Evolutionary conservation across 495 filamentous ascomycete species (phyloP).

Genomic region (Penicillium paxilli): DNA sequence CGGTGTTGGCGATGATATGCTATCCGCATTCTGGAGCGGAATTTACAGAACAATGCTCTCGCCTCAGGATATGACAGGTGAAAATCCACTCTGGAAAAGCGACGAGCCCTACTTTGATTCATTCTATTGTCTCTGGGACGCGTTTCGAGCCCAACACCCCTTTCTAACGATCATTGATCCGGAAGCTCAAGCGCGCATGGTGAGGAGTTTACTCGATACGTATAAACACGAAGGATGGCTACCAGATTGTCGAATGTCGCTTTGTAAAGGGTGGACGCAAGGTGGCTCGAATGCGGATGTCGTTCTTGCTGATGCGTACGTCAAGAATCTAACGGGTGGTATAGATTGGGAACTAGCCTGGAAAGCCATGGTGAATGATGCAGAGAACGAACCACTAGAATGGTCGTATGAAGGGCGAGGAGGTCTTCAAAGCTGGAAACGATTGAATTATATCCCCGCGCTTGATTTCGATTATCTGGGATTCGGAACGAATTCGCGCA

Average conservation of each 20-base stretch:
- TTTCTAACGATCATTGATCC: slow-evolving; percentile 72
- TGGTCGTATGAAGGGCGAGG: slow-evolving; percentile 73
- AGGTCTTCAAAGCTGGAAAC: slow-evolving; percentile 68
- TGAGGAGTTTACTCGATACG: slow-evolving; percentile 69
- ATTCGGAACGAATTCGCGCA: slow-evolving; percentile 69
- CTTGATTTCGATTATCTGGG: slow-evolving; percentile 70
- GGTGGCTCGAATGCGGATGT: slow-evolving; percentile 79
- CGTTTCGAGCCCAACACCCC: slow-evolving; percentile 68
- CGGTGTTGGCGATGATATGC: slow-evolving; percentile 49
- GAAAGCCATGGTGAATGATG: slow-evolving; percentile 71
- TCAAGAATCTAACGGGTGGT: slow-evolving; percentile 65
- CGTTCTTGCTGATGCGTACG: slow-evolving; percentile 64
- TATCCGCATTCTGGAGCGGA: slow-evolving; percentile 69
- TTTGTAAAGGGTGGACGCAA: slow-evolving; percentile 73
- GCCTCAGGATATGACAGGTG: slow-evolving; percentile 76
- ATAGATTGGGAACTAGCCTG: slow-evolving; percentile 73
- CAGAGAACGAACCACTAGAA: slow-evolving; percentile 71
- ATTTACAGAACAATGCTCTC: slow-evolving; percentile 73
- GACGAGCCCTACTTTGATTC: slow-evolving; percentile 77
- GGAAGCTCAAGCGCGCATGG: slow-evolving; percentile 59
- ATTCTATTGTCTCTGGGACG: slow-evolving; percentile 77
- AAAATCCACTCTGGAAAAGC: slow-evolving; percentile 72
- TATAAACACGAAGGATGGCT: slow-evolving; percentile 70
- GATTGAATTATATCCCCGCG: slow-evolving; percentile 65
- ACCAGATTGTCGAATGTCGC: slow-evolving; percentile 66